phyloP scores from a whole-genome alignment of 164 flowering plant genomes.

The Berberis vulgaris region DNA sequence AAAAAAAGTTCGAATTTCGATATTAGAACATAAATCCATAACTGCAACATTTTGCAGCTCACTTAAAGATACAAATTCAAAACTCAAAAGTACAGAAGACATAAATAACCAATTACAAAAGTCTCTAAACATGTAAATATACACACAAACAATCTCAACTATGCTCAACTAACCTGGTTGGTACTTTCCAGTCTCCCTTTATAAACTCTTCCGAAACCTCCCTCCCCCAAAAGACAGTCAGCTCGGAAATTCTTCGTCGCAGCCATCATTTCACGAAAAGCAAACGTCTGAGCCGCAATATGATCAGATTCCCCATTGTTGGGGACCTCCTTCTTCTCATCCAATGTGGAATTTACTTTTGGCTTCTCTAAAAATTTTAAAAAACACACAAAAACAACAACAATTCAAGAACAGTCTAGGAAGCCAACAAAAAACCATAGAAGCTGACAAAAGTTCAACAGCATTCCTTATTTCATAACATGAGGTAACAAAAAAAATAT shows the following conservation, averaged over 20 bases:
- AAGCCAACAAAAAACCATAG: conserved; percentile 3
- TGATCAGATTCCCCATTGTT: conserved; percentile 31
- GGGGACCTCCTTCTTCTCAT: conserved; percentile 19
- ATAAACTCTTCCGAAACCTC: conserved; percentile 87
- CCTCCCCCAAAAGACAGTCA: conserved; percentile 70
- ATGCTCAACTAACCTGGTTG: conserved; percentile 38
- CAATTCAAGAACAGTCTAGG: neutral
- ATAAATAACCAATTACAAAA: too few relatives aligned
- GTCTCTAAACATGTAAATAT: neutral
- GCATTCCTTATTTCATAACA: neutral
- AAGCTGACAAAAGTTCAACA: too few relatives aligned
- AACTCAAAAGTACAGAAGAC: too few relatives aligned
- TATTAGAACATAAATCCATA: neutral
- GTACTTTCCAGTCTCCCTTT: conserved; percentile 52
- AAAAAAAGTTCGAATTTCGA: too few relatives aligned
- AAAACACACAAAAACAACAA: neutral
- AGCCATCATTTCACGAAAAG: conserved; percentile 57
- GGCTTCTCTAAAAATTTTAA: conserved; percentile 13
- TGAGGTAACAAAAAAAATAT: neutral
- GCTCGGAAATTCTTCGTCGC: conserved; percentile 64
- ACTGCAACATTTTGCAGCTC: neutral
- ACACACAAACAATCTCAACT: neutral
- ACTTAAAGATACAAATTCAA: neutral
- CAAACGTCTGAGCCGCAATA: conserved; percentile 46
- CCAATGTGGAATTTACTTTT: conserved; percentile 10